These are phyloP conservation scores for Colletotrichum brevisporum DNA, from an alignment of 2,329 filamentous ascomycete species.

Conservation along the genomic window DNA sequence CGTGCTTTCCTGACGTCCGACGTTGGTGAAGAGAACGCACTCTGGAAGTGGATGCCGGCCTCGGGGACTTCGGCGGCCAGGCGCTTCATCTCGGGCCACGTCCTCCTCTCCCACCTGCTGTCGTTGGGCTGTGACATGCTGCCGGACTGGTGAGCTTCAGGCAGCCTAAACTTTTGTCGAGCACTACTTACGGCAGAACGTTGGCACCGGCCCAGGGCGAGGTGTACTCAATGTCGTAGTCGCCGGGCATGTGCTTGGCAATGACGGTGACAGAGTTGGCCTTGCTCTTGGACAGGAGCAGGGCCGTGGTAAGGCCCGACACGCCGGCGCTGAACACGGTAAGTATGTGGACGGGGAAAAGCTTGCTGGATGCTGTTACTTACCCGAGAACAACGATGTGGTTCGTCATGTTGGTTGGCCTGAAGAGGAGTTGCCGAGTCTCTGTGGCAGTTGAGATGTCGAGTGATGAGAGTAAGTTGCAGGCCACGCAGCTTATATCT, in stretches of 20 bases:
- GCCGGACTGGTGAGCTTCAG: neutral
- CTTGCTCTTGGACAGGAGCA: constrained; percentile 61
- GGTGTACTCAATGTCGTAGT: constrained; percentile 87
- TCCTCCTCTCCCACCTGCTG: constrained; percentile 68
- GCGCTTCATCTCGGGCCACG: constrained; percentile 70
- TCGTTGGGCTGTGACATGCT: constrained; percentile 53
- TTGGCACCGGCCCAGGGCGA: constrained; percentile 87
- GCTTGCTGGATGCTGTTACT: constrained; percentile 30
- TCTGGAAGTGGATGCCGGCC: constrained; percentile 81
- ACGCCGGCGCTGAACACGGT: constrained; percentile 59
- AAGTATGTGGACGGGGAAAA: neutral
- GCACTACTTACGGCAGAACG: constrained; percentile 71
- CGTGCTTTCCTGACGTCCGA: constrained; percentile 61
- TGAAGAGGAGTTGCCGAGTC: neutral
- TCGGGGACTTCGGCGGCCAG: constrained; percentile 75
- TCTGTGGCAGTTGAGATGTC: neutral
- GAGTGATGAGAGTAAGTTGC: neutral
- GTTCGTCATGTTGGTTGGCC: constrained; percentile 63
- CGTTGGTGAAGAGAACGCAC: constrained; percentile 48
- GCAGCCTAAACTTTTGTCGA: too few species aligned
- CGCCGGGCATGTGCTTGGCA: constrained; percentile 86
- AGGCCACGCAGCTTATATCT: neutral
- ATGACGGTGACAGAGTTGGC: constrained; percentile 57
- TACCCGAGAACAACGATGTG: constrained; percentile 57
- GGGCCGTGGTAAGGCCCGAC: constrained; percentile 65